These are phyloP conservation scores for Lentinula detonsa DNA, from an alignment of 768 basidiomycete genomes.

Conservation along the genomic window DNA sequence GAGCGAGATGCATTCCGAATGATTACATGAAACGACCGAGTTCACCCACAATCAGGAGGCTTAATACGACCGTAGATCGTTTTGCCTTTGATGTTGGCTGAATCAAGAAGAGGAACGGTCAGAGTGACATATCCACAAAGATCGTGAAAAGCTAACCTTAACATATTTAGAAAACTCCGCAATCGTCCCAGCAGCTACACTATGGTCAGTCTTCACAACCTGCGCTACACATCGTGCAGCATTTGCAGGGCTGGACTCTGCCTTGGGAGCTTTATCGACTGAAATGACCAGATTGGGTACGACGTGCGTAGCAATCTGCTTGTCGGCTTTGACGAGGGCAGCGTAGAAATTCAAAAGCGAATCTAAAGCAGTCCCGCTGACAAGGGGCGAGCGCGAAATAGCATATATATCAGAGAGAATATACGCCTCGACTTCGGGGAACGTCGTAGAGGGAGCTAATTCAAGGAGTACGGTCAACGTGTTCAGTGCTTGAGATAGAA, in stretches of 20 bases:
- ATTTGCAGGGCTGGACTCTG: slow-evolving; percentile 55
- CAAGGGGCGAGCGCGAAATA: slow-evolving; percentile 72
- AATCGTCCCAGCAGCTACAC: slow-evolving; percentile 76
- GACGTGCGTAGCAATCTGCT: slow-evolving; percentile 75
- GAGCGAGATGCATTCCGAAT: neutral
- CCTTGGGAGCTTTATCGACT: slow-evolving; percentile 58
- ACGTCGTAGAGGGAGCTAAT: slow-evolving; percentile 58
- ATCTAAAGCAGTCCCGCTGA: slow-evolving; percentile 75
- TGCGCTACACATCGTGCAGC: slow-evolving; percentile 84
- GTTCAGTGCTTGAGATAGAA: slow-evolving; percentile 66
- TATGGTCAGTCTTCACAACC: slow-evolving; percentile 66
- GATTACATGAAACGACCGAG: slow-evolving; percentile 85
- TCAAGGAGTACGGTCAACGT: slow-evolving; percentile 66
- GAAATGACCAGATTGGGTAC: slow-evolving; percentile 68
- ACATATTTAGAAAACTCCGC: slow-evolving; percentile 79
- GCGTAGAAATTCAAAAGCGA: slow-evolving; percentile 78
- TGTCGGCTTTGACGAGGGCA: slow-evolving; percentile 77
- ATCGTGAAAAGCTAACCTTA: slow-evolving; percentile 41
- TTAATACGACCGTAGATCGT: slow-evolving; percentile 67
- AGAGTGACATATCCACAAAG: neutral
- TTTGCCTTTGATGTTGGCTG: slow-evolving; percentile 57
- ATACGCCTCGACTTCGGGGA: slow-evolving; percentile 72
- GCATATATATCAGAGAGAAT: slow-evolving; percentile 59
- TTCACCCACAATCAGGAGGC: slow-evolving; percentile 87
- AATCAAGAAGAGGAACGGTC: neutral